Base-by-base conservation (phyloP, 2,329 filamentous ascomycete species). In the Fusarium continuum region DNA sequence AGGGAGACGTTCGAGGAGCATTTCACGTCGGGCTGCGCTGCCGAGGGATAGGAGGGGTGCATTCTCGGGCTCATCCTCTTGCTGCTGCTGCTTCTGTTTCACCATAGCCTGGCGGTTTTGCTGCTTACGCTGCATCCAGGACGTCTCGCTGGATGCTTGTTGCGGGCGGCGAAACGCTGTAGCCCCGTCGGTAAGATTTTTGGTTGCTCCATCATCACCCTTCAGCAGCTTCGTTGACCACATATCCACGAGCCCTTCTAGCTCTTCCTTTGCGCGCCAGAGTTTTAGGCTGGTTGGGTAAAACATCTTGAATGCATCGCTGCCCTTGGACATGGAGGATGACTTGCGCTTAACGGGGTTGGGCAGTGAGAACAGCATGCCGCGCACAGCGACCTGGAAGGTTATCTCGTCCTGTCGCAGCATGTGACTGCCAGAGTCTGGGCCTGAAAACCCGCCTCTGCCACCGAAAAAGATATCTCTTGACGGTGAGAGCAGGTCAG, bases 331-430 rank as follows among this genome's bases (percentile, higher is more conserved):
- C 69, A 72, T 70, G 71, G 79, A 67, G 70, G 75, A 71, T 68
- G 80, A 74, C 82, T 82, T 83, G n/a, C 88, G 84, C 73, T 91
- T 94, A 9, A 99, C 95, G 0, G 94, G 94, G 68, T 86, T 86
- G 2, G 95, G 95, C 3, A 99, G 83, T 9, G 88, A 89, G 73
- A 96, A 96, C 1, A 97, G 77, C 44, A 98, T 78, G 1, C 95
- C 95, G 11, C 93, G 87, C 0, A 96, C 91, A 5, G 93, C 93
- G 16, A 94, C 88, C 65, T 99, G 92, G 65, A 97, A 98, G 20
- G 91, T 89, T 73, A 99, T 93, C 72, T 99, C 95, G 63, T 97
- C 93, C 75, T 98, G 94, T 7, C 93, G 88, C 9, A 98, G 78
- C 13, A 89, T 83, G 59, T 97, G 94, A 48, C 88, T 86, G 17